phyloP scores from a whole-genome alignment of 495 filamentous ascomycete genomes.

The Daldinia caldariorum region DNA sequence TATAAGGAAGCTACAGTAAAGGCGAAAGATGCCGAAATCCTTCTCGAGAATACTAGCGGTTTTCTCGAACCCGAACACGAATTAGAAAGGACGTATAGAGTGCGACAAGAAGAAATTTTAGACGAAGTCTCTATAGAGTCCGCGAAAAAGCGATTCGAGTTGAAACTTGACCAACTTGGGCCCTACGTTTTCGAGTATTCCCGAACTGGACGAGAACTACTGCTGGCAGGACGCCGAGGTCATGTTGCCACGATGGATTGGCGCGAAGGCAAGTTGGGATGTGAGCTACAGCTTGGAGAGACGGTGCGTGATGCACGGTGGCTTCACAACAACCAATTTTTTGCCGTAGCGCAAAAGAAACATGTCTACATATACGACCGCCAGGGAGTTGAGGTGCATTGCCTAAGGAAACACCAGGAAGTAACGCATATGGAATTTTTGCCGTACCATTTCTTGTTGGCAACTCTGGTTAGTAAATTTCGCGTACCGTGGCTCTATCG shows the following conservation, averaged over 20 bases:
- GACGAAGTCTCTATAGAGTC: slow-evolving; percentile 78
- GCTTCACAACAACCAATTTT: slow-evolving; percentile 95
- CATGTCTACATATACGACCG: slow-evolving; percentile 91
- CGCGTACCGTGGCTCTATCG: not conserved
- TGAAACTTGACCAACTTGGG: slow-evolving; percentile 83
- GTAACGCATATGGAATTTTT: slow-evolving; percentile 96
- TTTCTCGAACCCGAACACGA: slow-evolving; percentile 89
- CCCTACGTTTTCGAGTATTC: slow-evolving; percentile 91
- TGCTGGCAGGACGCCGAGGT: slow-evolving; percentile 89
- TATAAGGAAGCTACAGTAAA: slow-evolving; percentile 81
- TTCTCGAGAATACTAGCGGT: slow-evolving; percentile 86
- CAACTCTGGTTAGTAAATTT: slow-evolving; percentile 72
- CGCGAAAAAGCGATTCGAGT: slow-evolving; percentile 90
- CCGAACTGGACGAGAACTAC: slow-evolving; percentile 82
- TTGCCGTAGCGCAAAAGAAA: slow-evolving; percentile 98
- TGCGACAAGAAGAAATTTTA: slow-evolving; percentile 87
- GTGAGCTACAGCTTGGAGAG: slow-evolving; percentile 88
- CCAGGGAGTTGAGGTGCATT: slow-evolving; percentile 89
- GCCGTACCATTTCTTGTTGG: slow-evolving; percentile 94
- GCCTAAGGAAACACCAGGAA: slow-evolving; percentile 86
- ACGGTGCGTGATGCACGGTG: slow-evolving; percentile 89
- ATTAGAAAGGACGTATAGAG: slow-evolving; percentile 90
- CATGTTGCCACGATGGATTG: slow-evolving; percentile 98
- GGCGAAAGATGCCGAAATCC: slow-evolving; percentile 93
- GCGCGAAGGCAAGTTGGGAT: slow-evolving; percentile 88